phyloP scores from a whole-genome alignment of 805 yeast species.

The Candida qinlingensis region DNA sequence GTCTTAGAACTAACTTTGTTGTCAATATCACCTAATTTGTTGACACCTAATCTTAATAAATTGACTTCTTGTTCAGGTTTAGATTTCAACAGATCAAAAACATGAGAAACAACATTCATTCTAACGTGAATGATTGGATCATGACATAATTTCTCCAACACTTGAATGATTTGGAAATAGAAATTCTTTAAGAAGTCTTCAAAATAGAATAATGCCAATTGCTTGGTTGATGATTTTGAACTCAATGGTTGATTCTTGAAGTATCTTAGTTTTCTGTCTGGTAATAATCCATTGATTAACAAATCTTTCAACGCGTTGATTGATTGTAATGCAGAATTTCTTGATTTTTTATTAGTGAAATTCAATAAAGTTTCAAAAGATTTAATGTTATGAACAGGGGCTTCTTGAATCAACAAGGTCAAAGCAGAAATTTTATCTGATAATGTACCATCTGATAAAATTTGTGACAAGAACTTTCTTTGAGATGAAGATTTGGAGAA shows the following conservation, averaged over 20 bases:
- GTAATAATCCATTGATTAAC: conserved; percentile 74
- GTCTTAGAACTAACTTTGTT: conserved; percentile 87
- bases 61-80: conserved; percentile 98
- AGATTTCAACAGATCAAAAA: conserved; percentile 71
- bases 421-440: conserved; percentile 93
- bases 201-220: conserved; percentile 71
- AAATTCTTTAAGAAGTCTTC: conserved; percentile 82
- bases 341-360: conserved; percentile 84
- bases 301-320: conserved; percentile 87
- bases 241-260: conserved; percentile 69
- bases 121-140: conserved; percentile 90
- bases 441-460: conserved; percentile 87
- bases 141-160: conserved; percentile 75
- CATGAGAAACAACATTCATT: conserved; percentile 65
- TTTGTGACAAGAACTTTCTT: conserved; percentile 81
- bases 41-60: conserved; percentile 80
- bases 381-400: conserved; percentile 84
- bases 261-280: conserved; percentile 74
- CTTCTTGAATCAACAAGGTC: conserved; percentile 88
- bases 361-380: conserved; percentile 73
- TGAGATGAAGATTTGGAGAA: conserved; percentile 74
- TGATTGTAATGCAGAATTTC: conserved; percentile 90
- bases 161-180: conserved; percentile 70
- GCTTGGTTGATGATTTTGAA: conserved; percentile 41
- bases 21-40: conserved; percentile 90